A percentile compares a stretch with the other conserved stretches of the same genome.
Evolutionary conservation across 1,284 basidiomycete genomes (phyloP).

Genomic region (Tilletia setariae): DNA sequence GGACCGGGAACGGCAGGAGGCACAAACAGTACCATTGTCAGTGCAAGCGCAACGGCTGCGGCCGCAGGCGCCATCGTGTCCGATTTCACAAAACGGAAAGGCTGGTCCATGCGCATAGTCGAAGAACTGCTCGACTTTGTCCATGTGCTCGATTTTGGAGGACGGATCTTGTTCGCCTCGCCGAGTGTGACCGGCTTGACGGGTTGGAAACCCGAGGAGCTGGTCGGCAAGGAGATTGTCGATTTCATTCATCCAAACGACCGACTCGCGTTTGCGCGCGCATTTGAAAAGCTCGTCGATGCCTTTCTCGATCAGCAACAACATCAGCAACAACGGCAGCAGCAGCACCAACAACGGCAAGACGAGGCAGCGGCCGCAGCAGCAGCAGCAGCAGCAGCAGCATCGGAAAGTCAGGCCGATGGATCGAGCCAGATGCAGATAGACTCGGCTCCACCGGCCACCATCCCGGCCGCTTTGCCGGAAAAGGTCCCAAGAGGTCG

Average conservation of each 20-base stretch:
- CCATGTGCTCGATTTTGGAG: constrained; percentile 41
- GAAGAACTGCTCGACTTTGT: constrained; percentile 49
- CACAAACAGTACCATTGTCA: constrained; percentile 19
- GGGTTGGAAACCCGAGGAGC: constrained; percentile 44
- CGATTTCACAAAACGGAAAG: constrained; percentile 48
- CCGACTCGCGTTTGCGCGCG: constrained; percentile 34
- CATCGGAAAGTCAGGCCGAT: neutral
- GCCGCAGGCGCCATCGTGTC: constrained; percentile 30
- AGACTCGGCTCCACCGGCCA: no score
- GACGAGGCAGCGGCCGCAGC: neutral
- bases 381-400: neutral
- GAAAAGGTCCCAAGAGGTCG: no score
- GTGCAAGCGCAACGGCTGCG: constrained; percentile 26
- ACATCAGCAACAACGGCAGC: neutral
- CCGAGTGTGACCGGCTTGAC: constrained; percentile 37
- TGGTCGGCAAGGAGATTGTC: constrained; percentile 37
- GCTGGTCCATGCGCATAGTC: constrained; percentile 43
- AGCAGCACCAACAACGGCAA: neutral
- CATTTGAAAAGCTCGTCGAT: constrained; percentile 29
- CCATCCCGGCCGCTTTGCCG: no score
- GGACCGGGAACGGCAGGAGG: constrained; percentile 24
- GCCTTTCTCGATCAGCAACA: neutral
- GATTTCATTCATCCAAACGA: constrained; percentile 46
- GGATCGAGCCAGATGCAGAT: no score
- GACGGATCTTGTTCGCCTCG: constrained; percentile 38